These are phyloP conservation scores for Capniomyces stellatus DNA, from an alignment of 371 early-diverging fungal genomes.

Conservation along the genomic window DNA sequence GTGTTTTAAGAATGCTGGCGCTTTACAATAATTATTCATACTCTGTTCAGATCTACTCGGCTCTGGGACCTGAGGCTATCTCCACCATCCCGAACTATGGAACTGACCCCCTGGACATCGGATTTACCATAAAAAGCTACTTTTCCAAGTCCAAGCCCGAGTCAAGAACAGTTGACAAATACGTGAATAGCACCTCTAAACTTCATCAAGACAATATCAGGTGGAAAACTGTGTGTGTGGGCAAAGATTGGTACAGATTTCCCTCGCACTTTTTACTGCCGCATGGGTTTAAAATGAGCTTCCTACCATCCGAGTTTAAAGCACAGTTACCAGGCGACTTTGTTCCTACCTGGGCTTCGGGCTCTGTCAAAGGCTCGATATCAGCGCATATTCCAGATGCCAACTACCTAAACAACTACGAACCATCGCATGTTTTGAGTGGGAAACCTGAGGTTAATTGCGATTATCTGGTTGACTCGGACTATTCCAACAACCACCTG, in stretches of 20 bases:
- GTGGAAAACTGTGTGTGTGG: conserved; percentile 48
- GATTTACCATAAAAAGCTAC: neutral
- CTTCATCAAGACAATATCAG: conserved; percentile 2
- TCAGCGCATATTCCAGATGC: conserved; percentile 30
- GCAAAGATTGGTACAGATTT: conserved; percentile 88
- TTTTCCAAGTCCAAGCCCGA: neutral
- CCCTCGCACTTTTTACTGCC: conserved; percentile 82
- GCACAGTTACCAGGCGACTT: conserved; percentile 54
- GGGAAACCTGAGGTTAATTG: conserved; percentile 28
- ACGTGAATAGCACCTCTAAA: neutral
- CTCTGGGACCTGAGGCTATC: no score
- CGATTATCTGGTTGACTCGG: conserved; percentile 51
- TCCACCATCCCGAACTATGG: no score
- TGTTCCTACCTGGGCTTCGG: neutral
- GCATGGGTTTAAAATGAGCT: conserved; percentile 32
- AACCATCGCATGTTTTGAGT: conserved; percentile 39
- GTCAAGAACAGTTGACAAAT: neutral
- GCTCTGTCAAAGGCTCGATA: conserved; percentile 22
- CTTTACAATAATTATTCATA: conserved; percentile 16
- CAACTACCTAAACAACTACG: conserved; percentile 56
- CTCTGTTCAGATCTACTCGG: conserved; percentile 4
- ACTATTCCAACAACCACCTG: conserved; percentile 17
- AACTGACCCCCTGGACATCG: neutral
- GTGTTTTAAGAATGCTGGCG: conserved; percentile 16
- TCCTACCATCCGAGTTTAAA: conserved; percentile 38